Evolutionary conservation across 805 yeast species (phyloP).

Genomic region (Cyberlindnera mycetangii): DNA sequence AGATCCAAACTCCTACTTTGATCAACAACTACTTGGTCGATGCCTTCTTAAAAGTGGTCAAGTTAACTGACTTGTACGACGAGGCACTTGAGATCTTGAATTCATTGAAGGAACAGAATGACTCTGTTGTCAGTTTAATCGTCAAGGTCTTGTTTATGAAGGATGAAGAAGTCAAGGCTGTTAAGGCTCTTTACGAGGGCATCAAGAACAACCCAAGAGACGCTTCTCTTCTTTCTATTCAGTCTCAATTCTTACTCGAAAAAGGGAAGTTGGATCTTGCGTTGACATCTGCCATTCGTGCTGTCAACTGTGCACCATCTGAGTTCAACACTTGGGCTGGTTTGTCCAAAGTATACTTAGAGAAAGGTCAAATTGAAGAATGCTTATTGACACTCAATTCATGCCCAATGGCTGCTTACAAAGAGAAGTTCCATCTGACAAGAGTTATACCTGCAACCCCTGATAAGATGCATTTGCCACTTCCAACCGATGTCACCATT

Average conservation of each 20-base stretch:
- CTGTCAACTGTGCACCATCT: slow-evolving; percentile 72
- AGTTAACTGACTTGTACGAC: slow-evolving; percentile 62
- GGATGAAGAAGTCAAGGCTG: slow-evolving; percentile 60
- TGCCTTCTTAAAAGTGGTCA: slow-evolving; percentile 61
- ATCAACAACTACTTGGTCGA: slow-evolving; percentile 71
- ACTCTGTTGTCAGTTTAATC: slow-evolving; percentile 54
- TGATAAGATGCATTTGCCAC: slow-evolving; percentile 66
- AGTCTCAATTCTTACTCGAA: slow-evolving; percentile 54
- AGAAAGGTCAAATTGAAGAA: slow-evolving; percentile 62
- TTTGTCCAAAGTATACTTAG: slow-evolving; percentile 61
- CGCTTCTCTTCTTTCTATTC: slow-evolving; percentile 50
- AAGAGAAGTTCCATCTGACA: slow-evolving; percentile 60
- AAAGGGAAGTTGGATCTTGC: slow-evolving; percentile 56
- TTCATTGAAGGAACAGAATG: slow-evolving; percentile 49
- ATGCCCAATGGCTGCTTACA: slow-evolving; percentile 73
- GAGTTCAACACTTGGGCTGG: slow-evolving; percentile 74
- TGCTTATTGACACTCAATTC: slow-evolving; percentile 72
- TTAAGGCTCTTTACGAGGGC: slow-evolving; percentile 50
- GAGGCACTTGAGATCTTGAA: slow-evolving; percentile 58
- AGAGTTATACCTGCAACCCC: slow-evolving; percentile 53
- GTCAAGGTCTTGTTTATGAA: slow-evolving; percentile 51
- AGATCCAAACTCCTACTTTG: slow-evolving; percentile 63
- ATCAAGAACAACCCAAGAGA: slow-evolving; percentile 49
- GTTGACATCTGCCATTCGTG: slow-evolving; percentile 54
- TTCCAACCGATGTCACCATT: slow-evolving; percentile 70